Evolutionary conservation across 345 rosid genomes (phyloP).

Genomic region (Syzygium jambos): DNA sequence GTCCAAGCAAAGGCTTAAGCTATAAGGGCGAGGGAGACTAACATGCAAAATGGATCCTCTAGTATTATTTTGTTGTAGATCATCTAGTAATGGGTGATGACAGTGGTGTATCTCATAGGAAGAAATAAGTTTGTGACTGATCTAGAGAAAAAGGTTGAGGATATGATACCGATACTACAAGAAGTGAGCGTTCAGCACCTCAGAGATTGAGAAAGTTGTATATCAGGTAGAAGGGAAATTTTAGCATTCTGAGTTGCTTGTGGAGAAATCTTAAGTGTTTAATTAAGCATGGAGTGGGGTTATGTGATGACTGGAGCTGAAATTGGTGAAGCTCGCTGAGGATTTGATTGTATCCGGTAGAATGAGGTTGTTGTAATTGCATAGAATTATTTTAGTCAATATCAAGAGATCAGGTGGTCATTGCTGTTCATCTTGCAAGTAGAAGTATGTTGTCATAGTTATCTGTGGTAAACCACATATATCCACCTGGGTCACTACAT

Average conservation of each 20-base stretch:
- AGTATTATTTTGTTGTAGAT: no score
- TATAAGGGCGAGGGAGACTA: background rate
- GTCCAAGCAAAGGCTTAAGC: background rate
- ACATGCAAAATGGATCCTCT: background rate
- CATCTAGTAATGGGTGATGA: no score
- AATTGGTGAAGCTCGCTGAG: background rate
- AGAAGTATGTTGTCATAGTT: background rate
- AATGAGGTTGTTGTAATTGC: background rate
- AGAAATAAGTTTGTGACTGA: no score
- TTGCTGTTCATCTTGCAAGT: background rate
- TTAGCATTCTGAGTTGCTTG: no score
- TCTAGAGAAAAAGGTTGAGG: no score
- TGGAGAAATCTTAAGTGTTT: no score
- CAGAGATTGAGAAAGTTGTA: no score
- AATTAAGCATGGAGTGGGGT: background rate
- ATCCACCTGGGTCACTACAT: background rate
- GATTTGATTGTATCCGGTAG: background rate
- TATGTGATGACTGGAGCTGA: background rate
- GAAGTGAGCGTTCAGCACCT: no score
- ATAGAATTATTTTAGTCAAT: background rate
- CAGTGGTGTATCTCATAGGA: no score
- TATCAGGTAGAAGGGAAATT: no score
- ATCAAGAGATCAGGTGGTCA: background rate
- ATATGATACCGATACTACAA: no score
- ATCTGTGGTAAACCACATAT: background rate